These are phyloP conservation scores for Westerdykella aurantiaca DNA, from an alignment of 2,329 filamentous ascomycete genomes.

Conservation along the genomic window DNA sequence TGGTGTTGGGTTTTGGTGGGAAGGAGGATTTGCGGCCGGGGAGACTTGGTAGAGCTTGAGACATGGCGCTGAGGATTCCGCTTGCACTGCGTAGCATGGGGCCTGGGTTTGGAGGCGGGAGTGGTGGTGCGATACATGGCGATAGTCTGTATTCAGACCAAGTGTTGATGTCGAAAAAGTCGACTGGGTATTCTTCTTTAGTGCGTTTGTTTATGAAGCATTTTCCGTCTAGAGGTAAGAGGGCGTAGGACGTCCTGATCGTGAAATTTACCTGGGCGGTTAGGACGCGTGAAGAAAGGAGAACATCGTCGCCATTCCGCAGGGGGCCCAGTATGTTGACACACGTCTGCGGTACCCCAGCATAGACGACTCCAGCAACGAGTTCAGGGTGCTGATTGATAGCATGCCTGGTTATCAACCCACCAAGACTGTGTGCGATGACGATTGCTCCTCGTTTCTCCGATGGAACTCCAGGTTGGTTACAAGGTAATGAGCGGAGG, in stretches of 20 bases:
- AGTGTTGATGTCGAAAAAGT: constrained; percentile 73
- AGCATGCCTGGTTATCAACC: constrained; percentile 79
- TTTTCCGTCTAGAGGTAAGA: constrained; percentile 78
- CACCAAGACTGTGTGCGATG: constrained; percentile 81
- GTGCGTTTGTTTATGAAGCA: constrained; percentile 83
- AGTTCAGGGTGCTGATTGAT: constrained; percentile 81
- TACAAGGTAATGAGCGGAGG: constrained; percentile 68
- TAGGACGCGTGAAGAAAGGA: constrained; percentile 81
- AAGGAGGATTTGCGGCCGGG: constrained; percentile 32
- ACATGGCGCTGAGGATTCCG: constrained; percentile 44
- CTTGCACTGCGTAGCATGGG: constrained; percentile 37
- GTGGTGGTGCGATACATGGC: constrained; percentile 65
- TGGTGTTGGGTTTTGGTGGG: constrained; percentile 15
- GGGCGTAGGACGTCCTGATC: constrained; percentile 75
- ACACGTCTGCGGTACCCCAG: constrained; percentile 76
- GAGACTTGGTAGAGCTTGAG: constrained; percentile 41
- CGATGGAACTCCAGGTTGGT: constrained; percentile 51
- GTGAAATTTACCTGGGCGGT: constrained; percentile 93
- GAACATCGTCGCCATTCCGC: constrained; percentile 85
- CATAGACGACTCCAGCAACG: constrained; percentile 80
- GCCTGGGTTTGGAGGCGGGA: constrained; percentile 51
- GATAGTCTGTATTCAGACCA: constrained; percentile 77
- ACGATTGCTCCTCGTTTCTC: constrained; percentile 66
- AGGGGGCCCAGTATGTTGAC: constrained; percentile 88
- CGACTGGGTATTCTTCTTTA: constrained; percentile 70